Base-by-base conservation (phyloP, 768 basidiomycete genomes). In the Sutorius australiensis region DNA sequence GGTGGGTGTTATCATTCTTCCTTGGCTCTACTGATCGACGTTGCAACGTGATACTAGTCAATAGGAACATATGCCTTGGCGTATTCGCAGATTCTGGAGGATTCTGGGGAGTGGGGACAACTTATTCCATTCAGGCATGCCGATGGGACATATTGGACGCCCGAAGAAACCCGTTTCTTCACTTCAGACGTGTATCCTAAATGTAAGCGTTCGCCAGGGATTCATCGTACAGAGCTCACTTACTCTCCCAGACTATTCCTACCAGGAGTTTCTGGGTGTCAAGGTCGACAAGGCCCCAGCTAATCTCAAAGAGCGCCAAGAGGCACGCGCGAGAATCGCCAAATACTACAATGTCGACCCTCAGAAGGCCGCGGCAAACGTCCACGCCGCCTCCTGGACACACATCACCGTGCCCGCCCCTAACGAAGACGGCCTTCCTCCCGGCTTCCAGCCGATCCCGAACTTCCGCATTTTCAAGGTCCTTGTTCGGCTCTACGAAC, bases 401-500 rank as follows among this genome's bases (percentile, higher is more conserved):
- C 64, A 67, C 30, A 24, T 65, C 10, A 13, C 48, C 5, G 64
- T 65, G 17, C 55, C 65, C 11, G 34, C 9, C 11, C 17, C 19
- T 11, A 47, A 27, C 19, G 46, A 47, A 36, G 38, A 27, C 19
- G 44, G 21, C 6, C 58, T 66, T 17, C 61, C 66, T 24, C 2
- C 39, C 30, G 39, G 52, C 46, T 56, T 60, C 44, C 44, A 41
- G 46, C 60, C 56, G 10, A 57, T 68, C 31, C 21, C 46, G 27
- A 43, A 56, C 39, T 70, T 60, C 51, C 67, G 68, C 16, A 21
- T 60, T 24, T 68, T 70, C 51, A 52, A 57, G 28, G 56, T 70
- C 30, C 53, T 64, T 24, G 64, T 57, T 46, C 51, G 49, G 30
- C 67, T 68, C 38, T 40, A 42, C 8, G 66, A 69, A 36, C 60